A percentile compares a stretch with the other conserved stretches of the same genome.
Evolutionary conservation across 257 asterid genomes (phyloP).

Genomic region (Cruciata laevipes): DNA sequence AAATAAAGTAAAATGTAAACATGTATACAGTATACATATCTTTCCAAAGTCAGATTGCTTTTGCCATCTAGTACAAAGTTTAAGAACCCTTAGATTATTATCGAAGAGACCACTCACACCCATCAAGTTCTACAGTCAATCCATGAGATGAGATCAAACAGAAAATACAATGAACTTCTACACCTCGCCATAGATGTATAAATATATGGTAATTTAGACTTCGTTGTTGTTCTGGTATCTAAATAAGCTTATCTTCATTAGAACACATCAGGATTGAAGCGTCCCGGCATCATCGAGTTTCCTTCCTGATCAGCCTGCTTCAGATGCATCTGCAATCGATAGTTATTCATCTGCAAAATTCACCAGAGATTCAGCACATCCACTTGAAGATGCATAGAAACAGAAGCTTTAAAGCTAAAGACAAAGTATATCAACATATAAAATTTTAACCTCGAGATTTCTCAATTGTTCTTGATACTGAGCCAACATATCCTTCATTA

Average conservation of each 20-base stretch:
- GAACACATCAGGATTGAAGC: slow-evolving; percentile 58
- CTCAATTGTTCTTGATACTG: slow-evolving; percentile 65
- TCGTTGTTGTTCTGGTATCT: background rate
- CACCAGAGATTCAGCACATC: slow-evolving; percentile 4
- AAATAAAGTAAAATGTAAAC: background rate
- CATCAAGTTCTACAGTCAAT: background rate
- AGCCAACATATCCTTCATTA: slow-evolving; percentile 58
- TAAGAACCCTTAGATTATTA: background rate
- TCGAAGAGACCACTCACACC: background rate
- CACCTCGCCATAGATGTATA: background rate
- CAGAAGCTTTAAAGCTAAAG: background rate
- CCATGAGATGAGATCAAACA: background rate
- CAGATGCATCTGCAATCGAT: slow-evolving; percentile 59
- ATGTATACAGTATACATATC: background rate
- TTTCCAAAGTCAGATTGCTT: background rate
- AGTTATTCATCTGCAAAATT: slow-evolving; percentile 56
- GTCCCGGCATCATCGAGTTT: slow-evolving; percentile 53
- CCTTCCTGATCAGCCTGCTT: slow-evolving; percentile 55
- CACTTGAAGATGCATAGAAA: background rate
- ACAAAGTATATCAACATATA: background rate
- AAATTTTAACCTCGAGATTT: slow-evolving; percentile 56
- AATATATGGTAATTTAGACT: background rate
- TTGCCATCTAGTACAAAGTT: background rate
- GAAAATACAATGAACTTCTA: background rate
- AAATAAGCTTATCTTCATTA: slow-evolving; percentile 14